These are phyloP conservation scores for Stylonectria norvegica DNA, from an alignment of 2,329 filamentous ascomycete genomes.

Conservation along the genomic window DNA sequence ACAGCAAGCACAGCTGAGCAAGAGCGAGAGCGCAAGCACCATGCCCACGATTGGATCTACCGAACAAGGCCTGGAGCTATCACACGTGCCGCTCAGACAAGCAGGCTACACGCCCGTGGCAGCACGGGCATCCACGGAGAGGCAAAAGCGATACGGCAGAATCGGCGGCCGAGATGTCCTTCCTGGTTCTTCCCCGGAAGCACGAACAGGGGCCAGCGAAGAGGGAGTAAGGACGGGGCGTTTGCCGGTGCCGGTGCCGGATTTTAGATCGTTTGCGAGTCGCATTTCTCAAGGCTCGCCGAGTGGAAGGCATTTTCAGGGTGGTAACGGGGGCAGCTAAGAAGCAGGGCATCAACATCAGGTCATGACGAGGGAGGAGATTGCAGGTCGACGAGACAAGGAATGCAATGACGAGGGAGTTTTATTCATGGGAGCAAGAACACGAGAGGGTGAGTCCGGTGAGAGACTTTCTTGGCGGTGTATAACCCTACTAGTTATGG, in stretches of 20 bases:
- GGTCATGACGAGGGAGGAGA: too few relatives aligned
- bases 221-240: neutral
- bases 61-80: too few relatives aligned
- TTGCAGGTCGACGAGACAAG: too few relatives aligned
- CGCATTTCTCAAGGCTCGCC: too few relatives aligned
- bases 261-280: conserved; percentile 17
- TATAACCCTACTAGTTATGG: too few relatives aligned
- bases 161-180: conserved; percentile 1
- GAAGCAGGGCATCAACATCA: conserved; percentile 1
- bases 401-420: too few relatives aligned
- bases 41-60: too few relatives aligned
- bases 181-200: conserved; percentile 2
- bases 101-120: conserved; percentile 2
- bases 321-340: neutral
- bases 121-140: neutral
- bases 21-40: neutral
- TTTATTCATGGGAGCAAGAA: too few relatives aligned
- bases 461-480: too few relatives aligned
- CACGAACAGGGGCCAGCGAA: neutral
- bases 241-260: too few relatives aligned
- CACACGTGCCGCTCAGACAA: conserved; percentile 7
- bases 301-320: too few relatives aligned
- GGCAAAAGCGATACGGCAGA: conserved; percentile 5
- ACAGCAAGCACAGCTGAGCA: conserved; percentile 25
- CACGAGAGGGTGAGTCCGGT: too few relatives aligned